Percentiles rank a stretch among this genome's conserved stretches.
Conservation (phyloP, 495 filamentous ascomycete genomes). For the Jackrogersella minutella region DNA sequence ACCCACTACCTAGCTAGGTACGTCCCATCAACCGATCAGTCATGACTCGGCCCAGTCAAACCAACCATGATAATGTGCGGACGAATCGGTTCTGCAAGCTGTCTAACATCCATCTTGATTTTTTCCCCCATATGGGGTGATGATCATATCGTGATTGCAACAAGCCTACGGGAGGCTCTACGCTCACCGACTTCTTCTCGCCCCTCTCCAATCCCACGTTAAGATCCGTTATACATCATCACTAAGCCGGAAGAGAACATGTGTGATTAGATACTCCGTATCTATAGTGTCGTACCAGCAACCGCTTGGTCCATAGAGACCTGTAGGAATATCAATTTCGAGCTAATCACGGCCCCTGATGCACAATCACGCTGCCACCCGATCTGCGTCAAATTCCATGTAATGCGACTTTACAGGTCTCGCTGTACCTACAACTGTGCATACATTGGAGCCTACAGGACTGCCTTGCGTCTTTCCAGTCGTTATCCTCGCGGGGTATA, state of each 20-base stretch:
- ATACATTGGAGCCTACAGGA: constrained; percentile 13
- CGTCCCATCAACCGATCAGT: constrained; percentile 4
- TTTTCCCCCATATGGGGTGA: constrained; percentile 26
- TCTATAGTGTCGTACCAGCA: constrained; percentile 16
- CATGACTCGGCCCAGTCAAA: background rate
- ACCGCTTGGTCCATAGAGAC: constrained; percentile 9
- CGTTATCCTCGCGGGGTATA: constrained; percentile 13
- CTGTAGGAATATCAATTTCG: background rate
- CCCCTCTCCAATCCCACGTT: constrained; percentile 19
- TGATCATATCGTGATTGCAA: constrained; percentile 35
- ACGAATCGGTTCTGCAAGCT: constrained; percentile 19
- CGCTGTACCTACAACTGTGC: constrained; percentile 17
- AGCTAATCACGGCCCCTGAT: constrained; percentile 33
- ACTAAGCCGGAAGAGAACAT: constrained; percentile 15
- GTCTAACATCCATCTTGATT: constrained; percentile 31
- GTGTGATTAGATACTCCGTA: constrained; percentile 16
- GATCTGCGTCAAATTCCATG: constrained; percentile 35
- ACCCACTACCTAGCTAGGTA: too few species aligned
- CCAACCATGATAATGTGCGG: background rate
- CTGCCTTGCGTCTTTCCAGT: constrained; percentile 11
- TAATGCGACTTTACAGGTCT: constrained; percentile 25
- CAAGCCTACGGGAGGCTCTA: constrained; percentile 22
- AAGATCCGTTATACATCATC: constrained; percentile 9
- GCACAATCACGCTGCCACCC: constrained; percentile 38
- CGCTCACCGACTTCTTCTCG: constrained; percentile 33